A percentile compares a stretch with the other conserved stretches of the same genome.
phyloP scores from a whole-genome alignment of 2,329 filamentous ascomycete genomes.

The Exophiala dermatitidis region DNA sequence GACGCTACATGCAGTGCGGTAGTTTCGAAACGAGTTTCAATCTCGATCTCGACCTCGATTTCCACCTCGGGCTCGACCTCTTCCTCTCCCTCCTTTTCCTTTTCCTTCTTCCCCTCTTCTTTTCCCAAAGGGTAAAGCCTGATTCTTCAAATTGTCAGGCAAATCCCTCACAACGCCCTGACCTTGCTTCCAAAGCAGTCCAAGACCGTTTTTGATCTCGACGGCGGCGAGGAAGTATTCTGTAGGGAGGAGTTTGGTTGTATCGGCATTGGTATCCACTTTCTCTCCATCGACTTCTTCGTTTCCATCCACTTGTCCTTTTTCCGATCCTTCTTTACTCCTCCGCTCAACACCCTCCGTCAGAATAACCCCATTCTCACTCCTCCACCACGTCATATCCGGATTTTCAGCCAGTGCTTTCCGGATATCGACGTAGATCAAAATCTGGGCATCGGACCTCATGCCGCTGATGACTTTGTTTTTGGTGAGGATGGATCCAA shows the following conservation, averaged over 20 bases:
- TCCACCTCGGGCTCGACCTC: not conserved
- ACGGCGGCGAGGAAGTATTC: conserved; percentile 67
- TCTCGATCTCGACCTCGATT: no score
- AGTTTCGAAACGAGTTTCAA: no score
- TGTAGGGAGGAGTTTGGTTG: conserved; percentile 47
- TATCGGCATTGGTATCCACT: not conserved
- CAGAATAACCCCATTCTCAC: conserved; percentile 69
- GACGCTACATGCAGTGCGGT: no score
- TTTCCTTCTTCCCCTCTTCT: conserved; percentile 25
- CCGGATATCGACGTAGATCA: conserved; percentile 69
- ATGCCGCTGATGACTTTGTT: conserved; percentile 66
- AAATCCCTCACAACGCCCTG: conserved; percentile 46
- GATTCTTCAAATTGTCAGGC: conserved; percentile 38
- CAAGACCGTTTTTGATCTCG: conserved; percentile 63
- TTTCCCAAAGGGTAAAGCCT: conserved; percentile 32
- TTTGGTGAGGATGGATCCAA: conserved; percentile 15
- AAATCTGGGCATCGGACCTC: conserved; percentile 65
- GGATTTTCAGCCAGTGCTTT: conserved; percentile 49
- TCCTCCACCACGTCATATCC: conserved; percentile 64
- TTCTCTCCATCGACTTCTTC: not conserved
- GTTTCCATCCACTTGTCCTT: not conserved
- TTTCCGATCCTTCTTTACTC: no score
- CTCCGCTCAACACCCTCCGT: conserved; percentile 38
- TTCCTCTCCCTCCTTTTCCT: conserved; percentile 4
- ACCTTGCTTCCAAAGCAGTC: conserved; percentile 59